Evolutionary conservation across 805 yeast species (phyloP).

Genomic region (Starmera pachycereana): DNA sequence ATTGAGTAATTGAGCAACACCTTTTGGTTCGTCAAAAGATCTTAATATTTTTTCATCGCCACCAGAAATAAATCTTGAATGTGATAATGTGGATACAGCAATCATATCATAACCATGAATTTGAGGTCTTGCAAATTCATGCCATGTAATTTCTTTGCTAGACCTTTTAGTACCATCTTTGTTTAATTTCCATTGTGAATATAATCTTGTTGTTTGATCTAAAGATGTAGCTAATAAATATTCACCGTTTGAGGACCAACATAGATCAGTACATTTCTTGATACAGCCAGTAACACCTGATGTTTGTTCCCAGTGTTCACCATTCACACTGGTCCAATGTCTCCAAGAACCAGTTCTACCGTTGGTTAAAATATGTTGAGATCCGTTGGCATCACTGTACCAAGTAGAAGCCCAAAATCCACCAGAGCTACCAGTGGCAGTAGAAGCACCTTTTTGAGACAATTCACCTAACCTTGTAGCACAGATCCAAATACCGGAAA

Average conservation of each 20-base stretch:
- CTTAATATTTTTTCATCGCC: conserved; percentile 93
- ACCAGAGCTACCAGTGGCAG: conserved; percentile 93
- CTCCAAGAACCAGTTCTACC: conserved; percentile 94
- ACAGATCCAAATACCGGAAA: conserved; percentile 87
- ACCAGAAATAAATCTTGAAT: conserved; percentile 71
- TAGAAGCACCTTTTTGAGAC: conserved; percentile 92
- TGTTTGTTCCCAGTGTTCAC: conserved; percentile 30
- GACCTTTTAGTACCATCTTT: conserved; percentile 21
- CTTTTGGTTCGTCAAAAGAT: conserved; percentile 79
- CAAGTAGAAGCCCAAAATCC: conserved; percentile 66
- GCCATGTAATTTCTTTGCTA: conserved; percentile 41
- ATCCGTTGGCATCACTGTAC: conserved; percentile 34
- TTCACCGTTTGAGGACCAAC: conserved; percentile 62
- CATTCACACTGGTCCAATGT: conserved; percentile 42
- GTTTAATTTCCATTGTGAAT: conserved; percentile 46
- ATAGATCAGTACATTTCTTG: conserved; percentile 62
- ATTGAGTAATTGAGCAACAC: conserved; percentile 54
- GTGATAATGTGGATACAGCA: conserved; percentile 52
- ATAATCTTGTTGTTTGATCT: conserved; percentile 89
- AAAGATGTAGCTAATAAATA: conserved; percentile 69
- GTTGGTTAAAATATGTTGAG: conserved; percentile 58
- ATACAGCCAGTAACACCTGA: conserved; percentile 71
- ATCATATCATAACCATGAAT: conserved; percentile 98
- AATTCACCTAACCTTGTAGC: conserved; percentile 78
- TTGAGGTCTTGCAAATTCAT: conserved; percentile 93